These are phyloP conservation scores for Apocynum venetum DNA, from an alignment of 257 asterid species.

Conservation along the genomic window DNA sequence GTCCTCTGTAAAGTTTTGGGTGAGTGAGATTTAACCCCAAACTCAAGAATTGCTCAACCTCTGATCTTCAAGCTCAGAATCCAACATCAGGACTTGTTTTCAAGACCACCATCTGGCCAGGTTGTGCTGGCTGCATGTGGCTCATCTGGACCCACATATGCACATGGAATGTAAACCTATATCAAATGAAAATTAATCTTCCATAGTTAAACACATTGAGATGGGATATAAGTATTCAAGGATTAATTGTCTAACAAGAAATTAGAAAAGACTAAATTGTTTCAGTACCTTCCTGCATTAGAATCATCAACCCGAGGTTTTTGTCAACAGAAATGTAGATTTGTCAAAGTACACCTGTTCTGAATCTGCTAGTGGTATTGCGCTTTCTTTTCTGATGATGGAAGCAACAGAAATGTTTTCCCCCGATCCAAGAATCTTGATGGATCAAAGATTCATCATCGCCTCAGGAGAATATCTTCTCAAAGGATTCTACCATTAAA, in stretches of 20 bases:
- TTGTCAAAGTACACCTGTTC: conserved; percentile 61
- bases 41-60: conserved; percentile 59
- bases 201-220: conserved; percentile 23
- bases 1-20: conserved; percentile 91
- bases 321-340: conserved; percentile 49
- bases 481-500: conserved; percentile 52
- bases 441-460: too few relatives aligned
- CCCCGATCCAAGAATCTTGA: conserved; percentile 29
- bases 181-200: conserved; percentile 33
- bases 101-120: conserved; percentile 84
- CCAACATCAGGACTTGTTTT: conserved; percentile 62
- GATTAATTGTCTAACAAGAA: neutral
- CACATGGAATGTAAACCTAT: conserved; percentile 44
- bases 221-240: neutral
- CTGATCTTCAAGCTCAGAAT: conserved; percentile 58
- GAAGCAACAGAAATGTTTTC: conserved; percentile 54
- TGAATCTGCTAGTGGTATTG: conserved; percentile 36
- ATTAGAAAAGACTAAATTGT: neutral
- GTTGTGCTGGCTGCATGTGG: conserved; percentile 98
- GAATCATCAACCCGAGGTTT: conserved; percentile 31
- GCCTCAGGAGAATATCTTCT: conserved; percentile 41
- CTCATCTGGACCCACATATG: conserved; percentile 96
- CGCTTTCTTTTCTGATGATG: conserved; percentile 47
- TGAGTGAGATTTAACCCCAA: conserved; percentile 81
- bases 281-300: conserved; percentile 35